phyloP scores from a whole-genome alignment of 1,284 basidiomycete genomes.

The Apiotrichum montevideense region DNA sequence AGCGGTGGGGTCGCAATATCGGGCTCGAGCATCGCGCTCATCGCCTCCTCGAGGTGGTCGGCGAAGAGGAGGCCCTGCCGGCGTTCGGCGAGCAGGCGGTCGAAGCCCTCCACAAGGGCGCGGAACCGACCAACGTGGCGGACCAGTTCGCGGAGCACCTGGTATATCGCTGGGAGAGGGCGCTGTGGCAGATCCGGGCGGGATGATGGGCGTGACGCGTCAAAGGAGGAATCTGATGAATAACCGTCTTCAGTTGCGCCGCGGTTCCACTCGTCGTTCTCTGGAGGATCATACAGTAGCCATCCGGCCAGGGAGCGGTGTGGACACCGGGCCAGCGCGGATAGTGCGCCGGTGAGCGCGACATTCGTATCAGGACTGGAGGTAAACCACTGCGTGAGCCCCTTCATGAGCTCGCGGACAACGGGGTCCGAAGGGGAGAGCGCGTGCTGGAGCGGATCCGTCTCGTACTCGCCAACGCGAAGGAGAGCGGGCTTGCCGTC shows the following conservation, averaged over 20 bases:
- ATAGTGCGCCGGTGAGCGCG: conserved; percentile 73
- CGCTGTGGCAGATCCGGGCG: neutral
- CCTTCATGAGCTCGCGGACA: conserved; percentile 63
- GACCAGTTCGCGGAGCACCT: conserved; percentile 69
- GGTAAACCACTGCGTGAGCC: conserved; percentile 69
- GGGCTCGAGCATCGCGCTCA: conserved; percentile 59
- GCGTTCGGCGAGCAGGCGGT: conserved; percentile 74
- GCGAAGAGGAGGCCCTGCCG: conserved; percentile 84
- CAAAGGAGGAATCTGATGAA: conserved; percentile 29
- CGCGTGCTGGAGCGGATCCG: conserved; percentile 50
- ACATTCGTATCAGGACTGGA: conserved; percentile 83
- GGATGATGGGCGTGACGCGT: neutral
- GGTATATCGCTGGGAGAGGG: conserved; percentile 61
- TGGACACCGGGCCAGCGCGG: conserved; percentile 72
- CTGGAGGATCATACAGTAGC: conserved; percentile 50
- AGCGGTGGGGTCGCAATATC: conserved; percentile 1
- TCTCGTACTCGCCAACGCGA: conserved; percentile 13
- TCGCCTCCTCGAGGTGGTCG: conserved; percentile 85
- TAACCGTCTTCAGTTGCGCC: conserved; percentile 30
- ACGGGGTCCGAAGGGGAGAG: conserved; percentile 74
- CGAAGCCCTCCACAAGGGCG: conserved; percentile 58
- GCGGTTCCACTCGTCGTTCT: conserved; percentile 45
- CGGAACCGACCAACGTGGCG: conserved; percentile 47
- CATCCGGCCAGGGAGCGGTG: conserved; percentile 80
- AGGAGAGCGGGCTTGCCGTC: conserved; percentile 20